These are phyloP conservation scores for Ceratocystis lukuohia DNA, from an alignment of 2,329 filamentous ascomycete genomes.

Conservation along the genomic window DNA sequence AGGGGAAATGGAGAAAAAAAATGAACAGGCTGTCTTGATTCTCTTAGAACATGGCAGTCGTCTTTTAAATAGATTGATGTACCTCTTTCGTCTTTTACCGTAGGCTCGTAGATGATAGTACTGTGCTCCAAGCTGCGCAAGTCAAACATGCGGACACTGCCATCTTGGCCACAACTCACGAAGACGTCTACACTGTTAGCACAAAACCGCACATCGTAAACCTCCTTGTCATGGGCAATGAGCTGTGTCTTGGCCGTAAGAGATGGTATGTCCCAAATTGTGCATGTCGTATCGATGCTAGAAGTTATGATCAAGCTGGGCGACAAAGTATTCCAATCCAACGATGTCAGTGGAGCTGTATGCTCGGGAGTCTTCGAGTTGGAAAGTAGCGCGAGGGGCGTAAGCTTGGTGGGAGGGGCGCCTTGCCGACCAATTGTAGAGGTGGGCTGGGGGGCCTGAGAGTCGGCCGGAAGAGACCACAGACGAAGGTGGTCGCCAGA, in stretches of 20 bases:
- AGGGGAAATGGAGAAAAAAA: neutral
- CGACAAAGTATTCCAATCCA: conserved; percentile 97
- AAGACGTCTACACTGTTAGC: conserved; percentile 98
- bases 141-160: conserved; percentile 98
- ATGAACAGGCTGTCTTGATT: neutral
- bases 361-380: conserved; percentile 98
- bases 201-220: conserved; percentile 96
- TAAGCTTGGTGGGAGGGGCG: conserved; percentile 61
- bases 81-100: conserved; percentile 69
- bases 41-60: neutral
- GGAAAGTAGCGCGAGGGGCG: conserved; percentile 79
- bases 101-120: conserved; percentile 97
- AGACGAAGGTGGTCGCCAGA: conserved; percentile 87
- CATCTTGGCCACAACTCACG: conserved; percentile 92
- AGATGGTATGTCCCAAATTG: conserved; percentile 98
- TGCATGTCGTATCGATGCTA: conserved; percentile 97
- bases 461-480: conserved; percentile 74
- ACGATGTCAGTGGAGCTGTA: conserved; percentile 85
- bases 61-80: conserved; percentile 19
- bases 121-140: conserved; percentile 91
- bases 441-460: conserved; percentile 41
- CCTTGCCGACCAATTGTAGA: conserved; percentile 52
- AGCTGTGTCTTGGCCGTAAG: conserved; percentile 95
- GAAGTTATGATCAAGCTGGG: conserved; percentile 97
- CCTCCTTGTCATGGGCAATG: conserved; percentile 97